phyloP scores from a whole-genome alignment of 768 basidiomycete genomes.

The Psilocybe cubensis region DNA sequence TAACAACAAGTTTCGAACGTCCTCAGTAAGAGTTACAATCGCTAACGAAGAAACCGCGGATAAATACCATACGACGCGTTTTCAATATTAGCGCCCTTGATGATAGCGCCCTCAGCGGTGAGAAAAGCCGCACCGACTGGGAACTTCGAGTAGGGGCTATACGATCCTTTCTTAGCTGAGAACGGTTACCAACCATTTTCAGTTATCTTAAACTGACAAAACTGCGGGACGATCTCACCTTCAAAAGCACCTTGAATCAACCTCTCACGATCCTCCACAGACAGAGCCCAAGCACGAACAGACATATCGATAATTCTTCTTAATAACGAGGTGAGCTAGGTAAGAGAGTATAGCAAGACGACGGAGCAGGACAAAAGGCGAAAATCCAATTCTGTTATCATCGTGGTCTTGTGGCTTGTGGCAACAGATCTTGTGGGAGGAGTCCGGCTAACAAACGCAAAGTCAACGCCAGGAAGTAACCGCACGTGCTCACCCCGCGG shows the following conservation, averaged over 20 bases:
- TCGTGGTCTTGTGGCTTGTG: neutral
- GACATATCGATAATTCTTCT: constrained; percentile 10
- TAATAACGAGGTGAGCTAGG: too few relatives aligned
- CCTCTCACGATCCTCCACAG: constrained; percentile 45
- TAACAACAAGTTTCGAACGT: constrained; percentile 29
- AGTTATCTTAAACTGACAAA: neutral
- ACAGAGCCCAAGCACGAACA: constrained; percentile 32
- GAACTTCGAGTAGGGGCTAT: constrained; percentile 90
- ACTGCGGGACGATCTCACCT: constrained; percentile 40
- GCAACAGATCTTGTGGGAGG: neutral
- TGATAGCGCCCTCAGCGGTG: constrained; percentile 65
- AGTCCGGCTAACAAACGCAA: neutral
- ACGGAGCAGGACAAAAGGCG: neutral
- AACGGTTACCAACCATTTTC: neutral
- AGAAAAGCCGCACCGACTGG: constrained; percentile 90
- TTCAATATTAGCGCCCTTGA: constrained; percentile 91
- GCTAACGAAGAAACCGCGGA: neutral
- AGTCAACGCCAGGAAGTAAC: neutral
- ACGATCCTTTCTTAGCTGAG: constrained; percentile 70
- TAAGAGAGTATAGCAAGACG: neutral
- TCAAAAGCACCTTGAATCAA: constrained; percentile 63
- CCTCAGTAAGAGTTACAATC: neutral
- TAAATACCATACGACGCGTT: constrained; percentile 88
- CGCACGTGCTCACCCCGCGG: constrained; percentile 38
- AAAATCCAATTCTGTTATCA: neutral